phyloP scores from a whole-genome alignment of 495 filamentous ascomycete species.

The Pyrenula aspistea region DNA sequence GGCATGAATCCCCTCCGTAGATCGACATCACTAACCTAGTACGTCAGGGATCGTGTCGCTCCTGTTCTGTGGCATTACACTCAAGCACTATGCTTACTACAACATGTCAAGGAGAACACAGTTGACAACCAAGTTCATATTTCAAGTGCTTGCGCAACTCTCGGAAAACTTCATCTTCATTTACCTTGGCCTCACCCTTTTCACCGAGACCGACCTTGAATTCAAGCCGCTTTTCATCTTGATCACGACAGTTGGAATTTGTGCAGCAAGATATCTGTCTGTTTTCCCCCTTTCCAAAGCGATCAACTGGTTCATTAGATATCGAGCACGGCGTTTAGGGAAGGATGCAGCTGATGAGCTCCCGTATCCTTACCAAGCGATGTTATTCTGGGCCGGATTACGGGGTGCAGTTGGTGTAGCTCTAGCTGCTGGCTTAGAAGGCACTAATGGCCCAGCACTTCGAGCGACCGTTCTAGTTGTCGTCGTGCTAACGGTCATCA shows the following conservation, averaged over 20 bases:
- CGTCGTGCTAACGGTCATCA: slow-evolving; percentile 94
- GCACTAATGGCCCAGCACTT: slow-evolving; percentile 63
- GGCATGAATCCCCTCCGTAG: background rate
- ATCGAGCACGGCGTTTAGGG: slow-evolving; percentile 70
- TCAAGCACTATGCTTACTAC: slow-evolving; percentile 99
- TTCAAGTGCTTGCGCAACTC: slow-evolving; percentile 86
- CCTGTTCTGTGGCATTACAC: slow-evolving; percentile 92
- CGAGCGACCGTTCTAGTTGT: slow-evolving; percentile 92
- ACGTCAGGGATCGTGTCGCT: slow-evolving; percentile 82
- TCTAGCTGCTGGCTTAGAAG: slow-evolving; percentile 75
- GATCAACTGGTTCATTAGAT: slow-evolving; percentile 90
- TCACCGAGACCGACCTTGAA: slow-evolving; percentile 74
- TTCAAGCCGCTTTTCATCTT: slow-evolving; percentile 96
- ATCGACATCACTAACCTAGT: slow-evolving; percentile 3
- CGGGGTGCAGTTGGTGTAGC: slow-evolving; percentile 95
- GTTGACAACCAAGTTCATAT: slow-evolving; percentile 94
- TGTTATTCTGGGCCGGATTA: slow-evolving; percentile 97
- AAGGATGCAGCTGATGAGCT: slow-evolving; percentile 77
- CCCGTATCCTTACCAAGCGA: slow-evolving; percentile 84
- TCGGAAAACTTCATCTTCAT: slow-evolving; percentile 99
- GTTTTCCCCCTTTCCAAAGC: slow-evolving; percentile 84
- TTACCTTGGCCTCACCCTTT: slow-evolving; percentile 86
- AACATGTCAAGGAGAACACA: slow-evolving; percentile 99
- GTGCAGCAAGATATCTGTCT: slow-evolving; percentile 77
- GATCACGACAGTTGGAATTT: slow-evolving; percentile 82